Evolutionary conservation across 768 basidiomycete species (phyloP).

Genomic region (Podaxis carcinomalis): DNA sequence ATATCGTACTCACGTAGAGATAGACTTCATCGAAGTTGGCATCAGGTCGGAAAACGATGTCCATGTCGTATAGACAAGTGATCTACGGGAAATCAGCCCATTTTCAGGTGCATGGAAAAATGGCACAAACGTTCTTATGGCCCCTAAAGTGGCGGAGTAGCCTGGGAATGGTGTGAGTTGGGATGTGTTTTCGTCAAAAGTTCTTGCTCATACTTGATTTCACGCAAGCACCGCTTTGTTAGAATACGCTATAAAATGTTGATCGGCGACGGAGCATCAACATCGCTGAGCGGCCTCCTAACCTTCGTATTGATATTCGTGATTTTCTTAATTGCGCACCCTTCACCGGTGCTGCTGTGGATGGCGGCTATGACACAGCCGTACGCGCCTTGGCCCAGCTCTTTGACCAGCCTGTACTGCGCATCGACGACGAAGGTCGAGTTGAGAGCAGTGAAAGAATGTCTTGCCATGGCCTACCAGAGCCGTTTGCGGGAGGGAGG

Average conservation of each 20-base stretch:
- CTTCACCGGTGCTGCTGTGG: conserved; percentile 79
- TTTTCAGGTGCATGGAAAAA: conserved; percentile 2
- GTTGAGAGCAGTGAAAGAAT: conserved; percentile 78
- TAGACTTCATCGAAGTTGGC: conserved; percentile 97
- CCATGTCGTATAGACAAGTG: conserved; percentile 97
- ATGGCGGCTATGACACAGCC: conserved; percentile 87
- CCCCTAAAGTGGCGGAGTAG: conserved; percentile 96
- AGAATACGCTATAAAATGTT: conserved; percentile 66
- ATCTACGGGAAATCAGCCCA: conserved; percentile 48
- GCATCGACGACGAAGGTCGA: conserved; percentile 85
- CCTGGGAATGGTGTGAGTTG: conserved; percentile 34
- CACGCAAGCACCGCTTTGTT: conserved; percentile 93
- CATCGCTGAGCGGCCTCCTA: conserved; percentile 12
- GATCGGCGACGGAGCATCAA: conserved; percentile 5
- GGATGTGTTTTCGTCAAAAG: conserved; percentile 8
- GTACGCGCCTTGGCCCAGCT: conserved; percentile 94
- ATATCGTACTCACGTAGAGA: conserved; percentile 60
- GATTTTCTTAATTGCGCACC: conserved; percentile 95
- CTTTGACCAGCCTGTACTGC: conserved; percentile 93
- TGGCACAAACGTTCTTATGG: conserved; percentile 85
- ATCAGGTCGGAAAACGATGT: conserved; percentile 88
- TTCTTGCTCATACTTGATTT: conserved; percentile 66
- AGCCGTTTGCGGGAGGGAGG: neutral
- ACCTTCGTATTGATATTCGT: conserved; percentile 91
- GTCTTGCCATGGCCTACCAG: conserved; percentile 52